A percentile compares a stretch with the other conserved stretches of the same genome.
phyloP scores from a whole-genome alignment of 2,329 filamentous ascomycete species.

The Penicillium decumbens region DNA sequence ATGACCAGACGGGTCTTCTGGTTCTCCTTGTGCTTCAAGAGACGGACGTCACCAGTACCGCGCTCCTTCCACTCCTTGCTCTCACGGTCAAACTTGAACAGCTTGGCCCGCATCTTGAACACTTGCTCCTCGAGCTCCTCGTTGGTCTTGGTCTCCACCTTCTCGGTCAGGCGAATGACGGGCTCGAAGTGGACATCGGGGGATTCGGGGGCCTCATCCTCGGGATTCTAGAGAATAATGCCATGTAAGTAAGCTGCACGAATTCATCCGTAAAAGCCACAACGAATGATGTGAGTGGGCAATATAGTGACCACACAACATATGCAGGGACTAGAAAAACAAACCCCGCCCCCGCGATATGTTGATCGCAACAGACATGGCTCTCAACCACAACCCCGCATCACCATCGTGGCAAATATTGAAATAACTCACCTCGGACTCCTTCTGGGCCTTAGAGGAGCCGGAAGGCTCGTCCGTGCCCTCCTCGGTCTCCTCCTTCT shows the following conservation, averaged over 20 bases:
- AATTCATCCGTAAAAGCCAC: not conserved
- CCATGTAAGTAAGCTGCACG: not conserved
- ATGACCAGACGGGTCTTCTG: constrained; percentile 96
- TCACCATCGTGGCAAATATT: constrained; percentile 3
- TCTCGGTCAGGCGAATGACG: constrained; percentile 91
- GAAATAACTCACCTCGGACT: constrained; percentile 52
- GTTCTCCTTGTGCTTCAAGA: constrained; percentile 99
- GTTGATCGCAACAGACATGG: not conserved
- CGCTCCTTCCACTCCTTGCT: constrained; percentile 98
- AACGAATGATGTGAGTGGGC: not conserved
- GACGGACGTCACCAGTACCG: constrained; percentile 89
- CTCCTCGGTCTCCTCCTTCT: constrained; percentile 72
- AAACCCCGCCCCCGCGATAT: constrained; percentile 1
- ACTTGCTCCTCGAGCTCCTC: constrained; percentile 95
- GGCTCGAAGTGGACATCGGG: constrained; percentile 97
- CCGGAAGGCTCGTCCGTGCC: constrained; percentile 83
- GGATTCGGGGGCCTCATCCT: constrained; percentile 76
- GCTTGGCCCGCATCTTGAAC: constrained; percentile 99
- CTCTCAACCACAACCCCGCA: constrained; percentile 6
- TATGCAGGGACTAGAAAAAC: constrained; percentile 11
- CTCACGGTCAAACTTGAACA: constrained; percentile 95
- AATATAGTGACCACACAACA: not conserved
- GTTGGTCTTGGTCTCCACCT: constrained; percentile 95
- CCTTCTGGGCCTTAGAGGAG: constrained; percentile 74
- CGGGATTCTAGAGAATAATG: constrained; percentile 2